A percentile compares a stretch with the other conserved stretches of the same genome.
Conservation (phyloP, 805 yeast species). For the Sugiyamaella lignohabitans region DNA sequence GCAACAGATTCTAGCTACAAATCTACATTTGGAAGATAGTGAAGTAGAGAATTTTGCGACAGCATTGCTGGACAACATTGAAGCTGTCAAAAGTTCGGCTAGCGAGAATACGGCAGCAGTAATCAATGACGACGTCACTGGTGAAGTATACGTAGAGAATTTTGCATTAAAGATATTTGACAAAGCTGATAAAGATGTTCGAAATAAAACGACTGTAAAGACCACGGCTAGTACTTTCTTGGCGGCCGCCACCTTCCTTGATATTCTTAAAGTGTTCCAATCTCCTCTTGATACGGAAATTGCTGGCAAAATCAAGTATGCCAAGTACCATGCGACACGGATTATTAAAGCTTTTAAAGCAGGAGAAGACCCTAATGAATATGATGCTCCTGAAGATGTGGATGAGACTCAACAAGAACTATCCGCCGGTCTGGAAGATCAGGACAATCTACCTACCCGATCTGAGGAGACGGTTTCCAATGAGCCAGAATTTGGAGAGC, state of each 20-base stretch:
- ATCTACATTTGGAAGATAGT: slow-evolving; percentile 50
- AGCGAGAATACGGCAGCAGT: slow-evolving; percentile 38
- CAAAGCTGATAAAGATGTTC: slow-evolving; percentile 44
- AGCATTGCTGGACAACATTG: slow-evolving; percentile 63
- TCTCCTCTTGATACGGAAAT: slow-evolving; percentile 30
- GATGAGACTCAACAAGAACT: slow-evolving; percentile 14
- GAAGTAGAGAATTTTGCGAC: slow-evolving; percentile 57
- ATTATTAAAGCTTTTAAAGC: slow-evolving; percentile 44
- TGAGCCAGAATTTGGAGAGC: background rate
- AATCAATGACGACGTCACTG: slow-evolving; percentile 53
- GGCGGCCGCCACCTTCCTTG: slow-evolving; percentile 51
- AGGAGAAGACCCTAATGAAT: slow-evolving; percentile 55
- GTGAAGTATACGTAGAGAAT: slow-evolving; percentile 46
- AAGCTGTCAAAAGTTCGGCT: slow-evolving; percentile 40
- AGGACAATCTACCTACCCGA: background rate
- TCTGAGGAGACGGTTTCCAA: background rate
- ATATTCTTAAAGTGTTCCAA: slow-evolving; percentile 40
- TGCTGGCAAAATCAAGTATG: slow-evolving; percentile 45
- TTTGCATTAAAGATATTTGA: slow-evolving; percentile 58
- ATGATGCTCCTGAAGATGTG: slow-evolving; percentile 37
- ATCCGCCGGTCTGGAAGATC: background rate
- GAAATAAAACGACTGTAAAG: slow-evolving; percentile 37
- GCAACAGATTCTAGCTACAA: slow-evolving; percentile 57
- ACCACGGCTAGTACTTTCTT: slow-evolving; percentile 46
- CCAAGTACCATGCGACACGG: slow-evolving; percentile 56